Conservation (phyloP, 108 stramenopile genomes). For the Stephanodiscus minutulus region DNA sequence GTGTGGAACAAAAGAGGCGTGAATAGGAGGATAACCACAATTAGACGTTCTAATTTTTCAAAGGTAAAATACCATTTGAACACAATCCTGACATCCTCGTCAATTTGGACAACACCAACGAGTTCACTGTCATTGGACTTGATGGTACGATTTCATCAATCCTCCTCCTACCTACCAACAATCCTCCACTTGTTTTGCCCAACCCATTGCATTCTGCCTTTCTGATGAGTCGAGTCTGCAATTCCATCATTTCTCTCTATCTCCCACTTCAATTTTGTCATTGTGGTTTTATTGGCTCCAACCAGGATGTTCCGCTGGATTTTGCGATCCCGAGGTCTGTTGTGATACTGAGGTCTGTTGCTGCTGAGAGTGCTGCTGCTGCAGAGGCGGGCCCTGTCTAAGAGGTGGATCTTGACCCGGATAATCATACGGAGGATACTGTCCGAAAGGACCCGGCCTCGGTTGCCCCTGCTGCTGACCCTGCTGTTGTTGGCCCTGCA, state of each 20-base stretch:
- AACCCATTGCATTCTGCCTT: background rate
- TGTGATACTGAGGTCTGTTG: slow-evolving; percentile 5
- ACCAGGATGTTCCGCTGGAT: slow-evolving; percentile 41
- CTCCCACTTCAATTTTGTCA: background rate
- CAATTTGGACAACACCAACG: too few species aligned
- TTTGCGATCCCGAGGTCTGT: slow-evolving; percentile 5
- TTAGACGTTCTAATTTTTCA: too few species aligned
- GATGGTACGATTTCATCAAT: too few species aligned
- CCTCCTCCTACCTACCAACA: too few species aligned
- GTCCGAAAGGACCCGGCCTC: slow-evolving; percentile 18
- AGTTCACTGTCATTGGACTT: too few species aligned
- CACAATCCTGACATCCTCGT: too few species aligned
- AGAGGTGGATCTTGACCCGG: slow-evolving; percentile 17
- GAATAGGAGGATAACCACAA: too few species aligned
- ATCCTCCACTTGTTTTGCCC: too few species aligned
- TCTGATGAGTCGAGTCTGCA: background rate
- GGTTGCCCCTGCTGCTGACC: slow-evolving; percentile 15
- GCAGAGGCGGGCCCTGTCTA: slow-evolving; percentile 11
- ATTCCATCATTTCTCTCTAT: background rate
- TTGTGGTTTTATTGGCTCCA: slow-evolving; percentile 45
- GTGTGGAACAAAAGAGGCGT: too few species aligned
- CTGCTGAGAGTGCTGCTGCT: slow-evolving; percentile 27
- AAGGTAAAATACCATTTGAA: too few species aligned
- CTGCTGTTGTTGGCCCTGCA: slow-evolving; percentile 14
- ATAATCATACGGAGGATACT: slow-evolving; percentile 30